Evolutionary conservation across 2,329 filamentous ascomycete genomes (phyloP).

Genomic region (Ascochyta pisi): DNA sequence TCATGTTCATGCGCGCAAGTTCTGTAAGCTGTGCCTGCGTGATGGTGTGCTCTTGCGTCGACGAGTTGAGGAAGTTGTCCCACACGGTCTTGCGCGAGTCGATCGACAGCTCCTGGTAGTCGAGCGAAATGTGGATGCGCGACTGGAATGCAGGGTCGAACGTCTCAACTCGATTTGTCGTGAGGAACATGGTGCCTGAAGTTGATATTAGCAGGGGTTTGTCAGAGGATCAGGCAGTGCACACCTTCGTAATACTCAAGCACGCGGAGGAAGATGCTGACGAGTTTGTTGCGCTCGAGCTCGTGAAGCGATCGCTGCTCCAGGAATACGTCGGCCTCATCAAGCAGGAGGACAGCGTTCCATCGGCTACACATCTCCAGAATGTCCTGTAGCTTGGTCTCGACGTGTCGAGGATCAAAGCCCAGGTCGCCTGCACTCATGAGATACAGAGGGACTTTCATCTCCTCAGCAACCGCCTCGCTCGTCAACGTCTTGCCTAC

Average conservation of each 20-base stretch:
- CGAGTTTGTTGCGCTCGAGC: slow-evolving; percentile 48
- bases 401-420: slow-evolving; percentile 52
- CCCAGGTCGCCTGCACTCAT: slow-evolving; percentile 73
- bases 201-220: background rate
- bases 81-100: slow-evolving; percentile 35
- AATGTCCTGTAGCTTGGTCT: slow-evolving; percentile 55
- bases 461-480: slow-evolving; percentile 83
- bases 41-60: slow-evolving; percentile 21
- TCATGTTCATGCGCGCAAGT: slow-evolving; percentile 53
- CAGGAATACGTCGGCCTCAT: slow-evolving; percentile 68
- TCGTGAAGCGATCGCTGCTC: slow-evolving; percentile 55
- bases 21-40: slow-evolving; percentile 43
- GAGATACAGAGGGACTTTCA: slow-evolving; percentile 82
- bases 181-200: slow-evolving; percentile 38
- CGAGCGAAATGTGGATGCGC: slow-evolving; percentile 41
- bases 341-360: slow-evolving; percentile 61
- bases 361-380: slow-evolving; percentile 59
- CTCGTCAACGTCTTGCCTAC: slow-evolving; percentile 89
- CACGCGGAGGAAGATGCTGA: slow-evolving; percentile 48
- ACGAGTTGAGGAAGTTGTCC: slow-evolving; percentile 37
- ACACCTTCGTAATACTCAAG: slow-evolving; percentile 45
- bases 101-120: slow-evolving; percentile 36
- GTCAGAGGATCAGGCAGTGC: background rate
- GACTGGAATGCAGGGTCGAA: slow-evolving; percentile 44
- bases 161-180: slow-evolving; percentile 43